A percentile compares a stretch with the other conserved stretches of the same genome.
Evolutionary conservation across 805 yeast genomes (phyloP).

Genomic region (Candida nanaspora): DNA sequence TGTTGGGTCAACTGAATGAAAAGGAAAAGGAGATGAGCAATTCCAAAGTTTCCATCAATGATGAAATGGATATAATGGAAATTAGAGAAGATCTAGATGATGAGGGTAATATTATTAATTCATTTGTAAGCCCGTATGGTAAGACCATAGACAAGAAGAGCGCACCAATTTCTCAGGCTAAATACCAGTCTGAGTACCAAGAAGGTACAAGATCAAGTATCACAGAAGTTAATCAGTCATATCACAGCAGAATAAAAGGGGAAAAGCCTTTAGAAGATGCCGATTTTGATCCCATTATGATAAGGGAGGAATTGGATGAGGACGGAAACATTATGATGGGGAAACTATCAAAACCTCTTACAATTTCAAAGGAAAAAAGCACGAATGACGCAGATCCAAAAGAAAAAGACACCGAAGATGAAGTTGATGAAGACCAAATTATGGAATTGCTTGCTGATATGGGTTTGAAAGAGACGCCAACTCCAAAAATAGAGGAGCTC

Average conservation of each 20-base stretch:
- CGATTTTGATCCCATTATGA: slow-evolving; percentile 45
- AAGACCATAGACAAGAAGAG: not conserved
- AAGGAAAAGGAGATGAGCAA: slow-evolving; percentile 11
- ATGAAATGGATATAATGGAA: slow-evolving; percentile 66
- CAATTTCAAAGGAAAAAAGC: slow-evolving; percentile 1
- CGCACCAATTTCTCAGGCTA: not conserved
- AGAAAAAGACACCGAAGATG: slow-evolving; percentile 6
- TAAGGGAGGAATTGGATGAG: slow-evolving; percentile 74
- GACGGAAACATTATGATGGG: slow-evolving; percentile 57
- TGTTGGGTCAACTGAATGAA: slow-evolving; percentile 4
- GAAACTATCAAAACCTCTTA: slow-evolving; percentile 13
- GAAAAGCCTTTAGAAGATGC: too few relatives aligned
- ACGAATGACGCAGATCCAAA: slow-evolving; percentile 1
- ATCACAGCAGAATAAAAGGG: too few relatives aligned
- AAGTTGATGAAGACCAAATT: slow-evolving; percentile 24
- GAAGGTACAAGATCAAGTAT: too few relatives aligned
- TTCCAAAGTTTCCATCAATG: slow-evolving; percentile 23
- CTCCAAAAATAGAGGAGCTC: too few relatives aligned
- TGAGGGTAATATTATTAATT: slow-evolving; percentile 56
- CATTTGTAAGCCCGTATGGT: slow-evolving; percentile 33
- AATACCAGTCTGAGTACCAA: not conserved
- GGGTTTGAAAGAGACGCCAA: slow-evolving; percentile 19
- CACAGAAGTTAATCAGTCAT: too few relatives aligned
- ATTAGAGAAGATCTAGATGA: slow-evolving; percentile 82
- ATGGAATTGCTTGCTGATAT: slow-evolving; percentile 26